phyloP scores from a whole-genome alignment of 805 yeast genomes.

The Candida nanaspora region DNA sequence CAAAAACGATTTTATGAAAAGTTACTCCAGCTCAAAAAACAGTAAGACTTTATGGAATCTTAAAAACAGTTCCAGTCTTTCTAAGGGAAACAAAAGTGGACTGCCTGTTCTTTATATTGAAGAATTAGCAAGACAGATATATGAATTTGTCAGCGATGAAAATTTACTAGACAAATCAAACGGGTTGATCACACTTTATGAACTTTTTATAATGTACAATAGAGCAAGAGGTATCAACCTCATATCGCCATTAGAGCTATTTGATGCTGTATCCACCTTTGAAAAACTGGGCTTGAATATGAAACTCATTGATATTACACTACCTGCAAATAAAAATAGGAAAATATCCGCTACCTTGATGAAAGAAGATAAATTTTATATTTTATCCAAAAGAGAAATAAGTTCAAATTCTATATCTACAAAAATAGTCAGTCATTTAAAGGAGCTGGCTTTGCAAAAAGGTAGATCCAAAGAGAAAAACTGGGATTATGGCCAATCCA shows the following conservation, averaged over 20 bases:
- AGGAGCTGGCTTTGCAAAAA: neutral
- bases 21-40: constrained; percentile 14
- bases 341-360: too few species aligned
- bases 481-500: constrained; percentile 17
- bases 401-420: constrained; percentile 15
- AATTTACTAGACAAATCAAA: constrained; percentile 42
- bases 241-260: constrained; percentile 63
- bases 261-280: constrained; percentile 51
- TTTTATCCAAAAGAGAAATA: constrained; percentile 19
- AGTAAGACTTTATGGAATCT: constrained; percentile 9
- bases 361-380: constrained; percentile 16
- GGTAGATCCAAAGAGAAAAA: neutral
- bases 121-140: constrained; percentile 73
- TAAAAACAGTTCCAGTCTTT: constrained; percentile 1
- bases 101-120: constrained; percentile 29
- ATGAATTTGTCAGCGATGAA: constrained; percentile 53
- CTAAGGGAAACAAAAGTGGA: constrained; percentile 6
- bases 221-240: constrained; percentile 59
- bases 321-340: constrained; percentile 18
- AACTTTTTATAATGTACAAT: constrained; percentile 57
- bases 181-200: constrained; percentile 55
- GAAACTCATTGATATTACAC: constrained; percentile 29
- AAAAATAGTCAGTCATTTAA: constrained; percentile 13
- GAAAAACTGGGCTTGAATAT: constrained; percentile 32
- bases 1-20: constrained; percentile 19